Evolutionary conservation across 2,329 filamentous ascomycete genomes (phyloP), one percentile per base, ranked within the genome.

Genomic region (Claviceps purpurea): DNA sequence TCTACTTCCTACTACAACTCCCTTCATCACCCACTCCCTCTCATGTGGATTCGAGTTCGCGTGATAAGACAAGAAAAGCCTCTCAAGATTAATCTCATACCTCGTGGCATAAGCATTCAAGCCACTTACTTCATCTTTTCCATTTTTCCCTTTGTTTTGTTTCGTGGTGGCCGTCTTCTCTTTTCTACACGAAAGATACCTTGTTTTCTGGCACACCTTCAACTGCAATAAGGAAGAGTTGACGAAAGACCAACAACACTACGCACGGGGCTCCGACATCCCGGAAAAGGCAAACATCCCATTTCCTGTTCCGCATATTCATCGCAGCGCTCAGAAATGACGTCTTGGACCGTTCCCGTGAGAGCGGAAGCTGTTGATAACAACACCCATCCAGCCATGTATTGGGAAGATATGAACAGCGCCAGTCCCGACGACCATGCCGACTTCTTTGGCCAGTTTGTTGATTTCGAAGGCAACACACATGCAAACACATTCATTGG

Each of bases 391-490:
- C 56, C 62, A n/a, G 59, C 58, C 57, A 65, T 67, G 58, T 65
- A 60, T 56, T 68, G 65, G 64, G 63, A 63, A 50, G 65, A 67
- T 46, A 46, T 61, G 34, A 65, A 68, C 42, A 60, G 61, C 38
- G 57, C 58, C 47, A 58, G 58, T 16, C 57, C 57, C 22, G 62
- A 59, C 37, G 63, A 66, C 47, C 58, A 58, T 43, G 56, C 61
- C 30, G 67, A 69, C 56, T 60, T 69, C 49, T 68, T 69, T 52
- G 62, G 64, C 18, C 64, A 69, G 57, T 69, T 67, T 52, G 59
- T 69, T 56, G 61, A 68, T 61, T 65, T 68, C 52, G 67, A 67
- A 39, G 59, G 54, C 52, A 61, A 61, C 48, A 57, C 58, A n/a
- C 50, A 54, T 22, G 52, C 59, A 37, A 24, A 50, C 8, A 55